Percentiles rank a stretch among this genome's conserved stretches.
phyloP scores from a whole-genome alignment of 176 grass and related monocot species.

The Carex pumila region DNA sequence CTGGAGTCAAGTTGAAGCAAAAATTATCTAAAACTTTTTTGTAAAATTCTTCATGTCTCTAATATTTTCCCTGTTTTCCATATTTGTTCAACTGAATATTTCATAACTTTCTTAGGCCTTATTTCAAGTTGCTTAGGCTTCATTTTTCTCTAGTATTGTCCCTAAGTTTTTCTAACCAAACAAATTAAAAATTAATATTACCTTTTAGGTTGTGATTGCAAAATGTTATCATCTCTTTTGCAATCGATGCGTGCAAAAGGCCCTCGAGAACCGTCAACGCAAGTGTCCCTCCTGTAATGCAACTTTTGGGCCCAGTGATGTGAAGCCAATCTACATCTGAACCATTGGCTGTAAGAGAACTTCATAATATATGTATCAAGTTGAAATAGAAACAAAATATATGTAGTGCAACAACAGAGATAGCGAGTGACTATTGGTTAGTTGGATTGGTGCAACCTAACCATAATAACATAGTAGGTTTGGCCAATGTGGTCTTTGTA shows the following conservation, averaged over 20 bases:
- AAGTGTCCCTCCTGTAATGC: conserved; percentile 62
- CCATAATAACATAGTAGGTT: conserved; percentile 9
- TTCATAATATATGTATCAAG: conserved; percentile 8
- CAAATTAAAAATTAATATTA: not conserved
- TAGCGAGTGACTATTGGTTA: conserved; percentile 1
- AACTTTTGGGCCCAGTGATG: conserved; percentile 71
- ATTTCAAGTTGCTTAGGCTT: too few relatives aligned
- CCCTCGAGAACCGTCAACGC: conserved; percentile 50
- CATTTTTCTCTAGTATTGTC: too few relatives aligned
- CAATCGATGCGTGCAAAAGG: conserved; percentile 62
- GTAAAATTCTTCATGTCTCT: too few relatives aligned
- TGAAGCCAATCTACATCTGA: conserved; percentile 93
- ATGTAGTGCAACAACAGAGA: conserved; percentile 17
- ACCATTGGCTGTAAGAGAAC: conserved; percentile 3
- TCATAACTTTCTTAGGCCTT: too few relatives aligned
- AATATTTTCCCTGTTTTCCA: too few relatives aligned
- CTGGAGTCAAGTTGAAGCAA: too few relatives aligned
- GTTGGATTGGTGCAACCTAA: conserved; percentile 13
- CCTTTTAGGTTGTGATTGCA: conserved; percentile 64
- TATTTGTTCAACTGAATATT: too few relatives aligned
- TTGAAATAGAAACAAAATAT: not conserved
- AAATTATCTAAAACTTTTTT: too few relatives aligned
- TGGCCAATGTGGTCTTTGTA: conserved; percentile 13
- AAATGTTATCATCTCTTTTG: conserved; percentile 98
- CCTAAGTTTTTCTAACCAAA: not conserved